Conservation (phyloP, 352 stramenopile species). For the Phytophthora tentaculata region DNA sequence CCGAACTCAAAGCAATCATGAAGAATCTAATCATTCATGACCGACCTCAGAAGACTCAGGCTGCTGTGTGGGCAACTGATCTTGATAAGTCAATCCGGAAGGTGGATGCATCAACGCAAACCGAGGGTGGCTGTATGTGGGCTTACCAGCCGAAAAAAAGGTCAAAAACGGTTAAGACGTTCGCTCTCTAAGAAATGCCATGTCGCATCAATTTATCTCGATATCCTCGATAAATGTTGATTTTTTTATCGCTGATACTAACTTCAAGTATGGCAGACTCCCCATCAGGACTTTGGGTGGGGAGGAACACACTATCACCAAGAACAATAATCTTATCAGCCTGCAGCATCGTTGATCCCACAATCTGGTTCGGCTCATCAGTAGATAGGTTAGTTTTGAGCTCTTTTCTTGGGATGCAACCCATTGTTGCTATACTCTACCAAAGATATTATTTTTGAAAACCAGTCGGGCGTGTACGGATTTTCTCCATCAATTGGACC, state of each 20-base stretch:
- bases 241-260: conserved; percentile 16
- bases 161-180: conserved; percentile 18
- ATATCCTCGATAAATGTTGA: conserved; percentile 11
- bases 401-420: too few species aligned
- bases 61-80: conserved; percentile 8
- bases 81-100: conserved; percentile 19
- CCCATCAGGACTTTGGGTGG: too few species aligned
- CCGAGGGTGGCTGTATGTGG: conserved; percentile 17
- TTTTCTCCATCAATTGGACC: conserved; percentile 1
- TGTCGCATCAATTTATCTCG: conserved; percentile 4
- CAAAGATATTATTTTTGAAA: conserved; percentile 8
- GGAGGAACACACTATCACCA: too few species aligned
- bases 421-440: neutral
- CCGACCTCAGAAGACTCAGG: neutral
- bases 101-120: conserved; percentile 21
- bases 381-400: too few species aligned
- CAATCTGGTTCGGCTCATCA: too few species aligned
- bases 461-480: conserved; percentile 8
- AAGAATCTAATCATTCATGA: conserved; percentile 17
- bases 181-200: conserved; percentile 19
- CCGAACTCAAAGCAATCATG: conserved; percentile 21
- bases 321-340: too few species aligned
- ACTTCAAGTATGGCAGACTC: too few species aligned
- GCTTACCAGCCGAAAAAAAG: conserved; percentile 19
- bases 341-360: too few species aligned